A percentile compares a stretch with the other conserved stretches of the same genome.
phyloP scores from a whole-genome alignment of 805 yeast species.

The Wickerhamomyces strasburgensis region DNA sequence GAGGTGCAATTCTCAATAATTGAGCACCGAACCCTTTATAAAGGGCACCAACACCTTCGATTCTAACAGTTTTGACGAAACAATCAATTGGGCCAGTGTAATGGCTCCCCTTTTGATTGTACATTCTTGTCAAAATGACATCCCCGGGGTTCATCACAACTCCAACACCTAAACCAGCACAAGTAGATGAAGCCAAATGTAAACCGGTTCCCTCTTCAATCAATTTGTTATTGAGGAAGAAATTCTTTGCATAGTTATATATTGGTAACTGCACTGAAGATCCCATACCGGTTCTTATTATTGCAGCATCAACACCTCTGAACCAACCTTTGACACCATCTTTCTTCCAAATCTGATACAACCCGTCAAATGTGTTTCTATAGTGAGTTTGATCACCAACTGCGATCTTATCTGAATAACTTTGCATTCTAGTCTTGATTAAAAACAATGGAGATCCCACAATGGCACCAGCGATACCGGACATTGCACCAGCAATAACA shows the following conservation, averaged over 20 bases:
- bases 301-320: conserved; percentile 93
- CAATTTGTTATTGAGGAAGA: conserved; percentile 47
- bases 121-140: conserved; percentile 88
- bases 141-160: conserved; percentile 98
- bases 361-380: conserved; percentile 61
- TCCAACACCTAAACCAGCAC: conserved; percentile 89
- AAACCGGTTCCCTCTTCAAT: conserved; percentile 60
- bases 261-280: conserved; percentile 93
- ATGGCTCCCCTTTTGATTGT: conserved; percentile 81
- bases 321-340: conserved; percentile 80
- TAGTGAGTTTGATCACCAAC: conserved; percentile 95
- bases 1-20: conserved; percentile 88
- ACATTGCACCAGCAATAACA: conserved; percentile 70
- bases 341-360: conserved; percentile 49
- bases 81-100: conserved; percentile 90
- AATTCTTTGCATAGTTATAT: conserved; percentile 70
- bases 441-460: conserved; percentile 89
- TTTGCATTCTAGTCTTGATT: conserved; percentile 95
- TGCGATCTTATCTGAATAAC: conserved; percentile 62
- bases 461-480: conserved; percentile 88
- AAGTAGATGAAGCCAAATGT: conserved; percentile 68
- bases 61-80: conserved; percentile 68
- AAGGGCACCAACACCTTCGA: conserved; percentile 83
- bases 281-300: conserved; percentile 91
- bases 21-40: conserved; percentile 97